Evolutionary conservation across 176 grass and related monocot genomes (phyloP), one percentile per base, ranked within the genome.

Genomic region (Musa troglodytarum): DNA sequence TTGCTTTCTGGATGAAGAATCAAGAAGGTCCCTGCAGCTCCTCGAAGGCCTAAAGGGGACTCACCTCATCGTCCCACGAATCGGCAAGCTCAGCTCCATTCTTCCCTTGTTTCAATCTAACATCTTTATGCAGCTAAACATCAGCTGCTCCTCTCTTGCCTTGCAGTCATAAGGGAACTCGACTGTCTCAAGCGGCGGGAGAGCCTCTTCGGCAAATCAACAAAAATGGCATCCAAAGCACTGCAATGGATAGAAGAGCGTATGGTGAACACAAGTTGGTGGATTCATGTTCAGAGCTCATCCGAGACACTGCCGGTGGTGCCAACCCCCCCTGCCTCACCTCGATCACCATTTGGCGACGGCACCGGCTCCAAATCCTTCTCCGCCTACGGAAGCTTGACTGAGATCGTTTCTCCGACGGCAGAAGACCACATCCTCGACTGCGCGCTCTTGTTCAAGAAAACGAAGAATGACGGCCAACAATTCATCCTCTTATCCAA

Each of bases 181-280:
- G 86, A 94, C 63, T 82, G 81, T 71, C 83, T 99, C 86, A 99
- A 94, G 51, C 82, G 82, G 77, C 69, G 74, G 19, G 95, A 94
- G 63, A 80, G 86, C 22, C 56, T 99, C 64, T 92, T 99, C 81
- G 73, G 74, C 11, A 79, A 81, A 74, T 82, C 86, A 28, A 82
- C 85, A 19, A 99, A 92, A 51, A 70, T 70, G 80, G 95, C 91
- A 8, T 92, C 91, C 61, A 74, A 71, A 52, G 81, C 84, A 52
- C 84, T 99, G 63, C 63, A 94, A 21, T 94, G 95, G 95, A 99
- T 99, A 8, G 88, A 92, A 59, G 84, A 92, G 9, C 94, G 90
- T 78, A 83, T 94, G 95, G 86, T 73, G 10, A 91, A 73, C 1
- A 83, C 82, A 68, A 82, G 84, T 77, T 88, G 86, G 91, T 99